phyloP scores from a whole-genome alignment of 768 basidiomycete species.

The Lentinula raphanica region DNA sequence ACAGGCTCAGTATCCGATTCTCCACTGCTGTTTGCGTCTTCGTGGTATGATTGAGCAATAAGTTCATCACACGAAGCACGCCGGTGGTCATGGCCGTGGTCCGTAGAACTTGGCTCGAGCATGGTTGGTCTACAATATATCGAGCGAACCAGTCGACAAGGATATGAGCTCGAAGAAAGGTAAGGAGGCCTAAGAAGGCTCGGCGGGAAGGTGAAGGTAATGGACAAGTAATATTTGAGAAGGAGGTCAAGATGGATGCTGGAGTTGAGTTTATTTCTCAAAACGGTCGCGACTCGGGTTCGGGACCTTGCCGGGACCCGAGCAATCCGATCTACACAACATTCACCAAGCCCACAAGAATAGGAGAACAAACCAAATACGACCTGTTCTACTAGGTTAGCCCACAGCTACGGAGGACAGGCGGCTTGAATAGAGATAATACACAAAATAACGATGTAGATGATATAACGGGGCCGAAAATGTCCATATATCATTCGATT shows the following conservation, averaged over 20 bases:
- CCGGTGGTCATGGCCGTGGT: slow-evolving; percentile 16
- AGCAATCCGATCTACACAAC: background rate
- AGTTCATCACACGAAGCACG: slow-evolving; percentile 25
- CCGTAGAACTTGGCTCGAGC: slow-evolving; percentile 1
- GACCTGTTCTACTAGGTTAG: background rate
- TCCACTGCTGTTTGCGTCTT: slow-evolving; percentile 9
- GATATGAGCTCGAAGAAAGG: too few species aligned
- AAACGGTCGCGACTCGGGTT: background rate
- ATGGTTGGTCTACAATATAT: background rate
- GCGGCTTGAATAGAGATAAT: too few species aligned
- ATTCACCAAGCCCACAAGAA: too few species aligned
- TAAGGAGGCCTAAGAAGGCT: too few species aligned
- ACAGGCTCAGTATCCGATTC: slow-evolving; percentile 19
- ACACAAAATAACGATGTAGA: too few species aligned
- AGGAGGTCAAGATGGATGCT: too few species aligned
- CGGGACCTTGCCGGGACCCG: background rate
- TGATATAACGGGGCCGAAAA: too few species aligned
- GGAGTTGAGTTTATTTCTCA: too few species aligned
- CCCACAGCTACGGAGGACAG: background rate
- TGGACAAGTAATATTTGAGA: too few species aligned
- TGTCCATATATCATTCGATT: too few species aligned
- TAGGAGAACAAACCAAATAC: background rate
- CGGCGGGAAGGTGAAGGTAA: too few species aligned
- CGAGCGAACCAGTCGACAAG: too few species aligned
- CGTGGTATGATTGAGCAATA: slow-evolving; percentile 11